Evolutionary conservation across 2,329 filamentous ascomycete species (phyloP), one percentile per base, ranked within the genome.

Genomic region (Fusarium tanahbumbuense): DNA sequence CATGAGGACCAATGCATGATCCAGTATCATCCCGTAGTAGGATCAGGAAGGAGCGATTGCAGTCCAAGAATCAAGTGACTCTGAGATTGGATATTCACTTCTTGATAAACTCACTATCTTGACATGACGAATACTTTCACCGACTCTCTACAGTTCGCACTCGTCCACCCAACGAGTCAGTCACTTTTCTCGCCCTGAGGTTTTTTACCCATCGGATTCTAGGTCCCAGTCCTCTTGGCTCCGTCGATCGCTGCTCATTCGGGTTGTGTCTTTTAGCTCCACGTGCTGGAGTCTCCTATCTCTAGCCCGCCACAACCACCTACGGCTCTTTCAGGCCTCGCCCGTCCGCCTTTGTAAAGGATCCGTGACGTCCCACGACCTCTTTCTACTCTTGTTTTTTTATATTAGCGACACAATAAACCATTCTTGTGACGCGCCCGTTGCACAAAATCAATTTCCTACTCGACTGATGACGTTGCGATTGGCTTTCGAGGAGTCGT

Each of bases 261-360:
- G 67, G 71, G 71, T 67, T 53, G 69, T 62, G 50, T 53, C 63
- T 70, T 53, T 57, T 49, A 70, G 65, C 67, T 75, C 73, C 73
- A 75, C 73, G 68, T 73, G 73, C 72, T 60, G 71, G 57, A 56
- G 57, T 61, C 73, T 72, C 71, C 71, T 74, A 71, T 75, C 60
- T 69, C 68, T 57, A 60, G 57, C 40, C 73, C 59, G 63, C 68
- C 64, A 71, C 66, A 70, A 70, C 49, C 49, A 49, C 64, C 57
- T 18, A 70, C 54, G 48, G 44, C 66, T 65, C 69, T 58, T 64
- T 57, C 62, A 72, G 45, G 53, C 56, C 67, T 61, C 56, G 56
- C 68, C 56, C 61, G 61, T 52, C 53, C 60, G 47, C 52, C 30
- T 47, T 32, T 53, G 61, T 55, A 60, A 44, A 63, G 56, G 34